Evolutionary conservation across 495 filamentous ascomycete species (phyloP), one percentile per base, ranked within the genome.

Genomic region (Pseudomonodictys pantanalensis): DNA sequence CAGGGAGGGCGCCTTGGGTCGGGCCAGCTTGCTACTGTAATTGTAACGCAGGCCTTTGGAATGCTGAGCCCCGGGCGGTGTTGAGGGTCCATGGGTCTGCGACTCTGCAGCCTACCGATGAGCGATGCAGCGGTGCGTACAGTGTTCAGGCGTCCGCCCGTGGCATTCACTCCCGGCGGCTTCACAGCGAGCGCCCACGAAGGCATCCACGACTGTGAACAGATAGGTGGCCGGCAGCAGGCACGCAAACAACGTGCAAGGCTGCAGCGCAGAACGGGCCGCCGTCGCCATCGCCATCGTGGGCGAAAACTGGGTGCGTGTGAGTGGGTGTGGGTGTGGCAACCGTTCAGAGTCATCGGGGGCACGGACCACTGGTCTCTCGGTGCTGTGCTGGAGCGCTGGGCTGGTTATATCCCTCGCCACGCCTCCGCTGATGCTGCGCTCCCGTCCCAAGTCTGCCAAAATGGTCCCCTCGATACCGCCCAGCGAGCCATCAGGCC

Each of bases 391-490:
- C 38, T 41, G 38, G 38, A n/a, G 2, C 18, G 15, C 3, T 32
- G 3, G 26, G 10, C 54, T 49, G 20, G 22, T 9, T 45, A 20
- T 15, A 30, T 26, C n/a, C 26, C 24, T 39, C 17, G 17, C 56
- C 18, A 18, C 41, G 25, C 57, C 22, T 41, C 46, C 15, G 22
- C 15, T 51, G 30, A 4, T 44, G 10, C 17, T 24, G 15, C 43
- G 7, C 44, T 18, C 28, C 58, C 26, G n/a, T 29, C 9, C 6
- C 10, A 38, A 51, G n/a, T n/a, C 29, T 24, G 23, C 38, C n/a
- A 66, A 50, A 25, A 66, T 66, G 63, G 23, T 49, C 25, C 32
- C 49, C 58, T 53, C 47, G 15, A 66, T 66, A 58, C 54, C 63
- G 17, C 29, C 39, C 11, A 41, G 33, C 58, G 53, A 50, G 58